phyloP scores from a whole-genome alignment of 2,329 filamentous ascomycete species.

The Penicillium thymicola region DNA sequence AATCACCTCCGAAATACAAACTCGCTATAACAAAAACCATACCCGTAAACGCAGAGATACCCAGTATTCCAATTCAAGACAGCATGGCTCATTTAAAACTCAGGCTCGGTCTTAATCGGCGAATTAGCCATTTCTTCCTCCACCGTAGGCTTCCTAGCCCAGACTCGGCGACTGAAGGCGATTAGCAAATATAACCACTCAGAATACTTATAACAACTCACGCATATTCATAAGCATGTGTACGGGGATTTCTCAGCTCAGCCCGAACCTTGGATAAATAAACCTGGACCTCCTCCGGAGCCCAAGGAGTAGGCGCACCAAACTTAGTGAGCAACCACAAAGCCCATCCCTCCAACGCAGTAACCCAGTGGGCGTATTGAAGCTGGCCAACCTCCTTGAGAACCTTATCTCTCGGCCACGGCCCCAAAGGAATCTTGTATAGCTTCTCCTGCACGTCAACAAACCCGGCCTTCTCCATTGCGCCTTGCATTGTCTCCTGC shows the following conservation, averaged over 20 bases:
- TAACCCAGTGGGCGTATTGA: slow-evolving; percentile 24
- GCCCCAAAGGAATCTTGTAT: slow-evolving; percentile 28
- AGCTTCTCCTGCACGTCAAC: slow-evolving; percentile 29
- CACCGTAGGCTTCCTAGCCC: slow-evolving; percentile 3
- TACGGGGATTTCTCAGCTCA: slow-evolving; percentile 2
- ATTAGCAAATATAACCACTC: neutral
- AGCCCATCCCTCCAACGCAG: slow-evolving; percentile 29
- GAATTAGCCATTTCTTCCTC: neutral
- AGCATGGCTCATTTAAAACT: neutral
- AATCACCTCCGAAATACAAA: neutral
- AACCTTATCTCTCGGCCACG: slow-evolving; percentile 29
- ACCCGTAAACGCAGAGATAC: neutral
- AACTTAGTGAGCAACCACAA: slow-evolving; percentile 29
- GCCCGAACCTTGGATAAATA: neutral
- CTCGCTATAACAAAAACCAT: neutral
- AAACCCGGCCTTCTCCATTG: slow-evolving; percentile 32
- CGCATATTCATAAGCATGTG: slow-evolving; percentile 1
- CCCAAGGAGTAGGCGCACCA: slow-evolving; percentile 22
- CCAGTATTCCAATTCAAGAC: neutral
- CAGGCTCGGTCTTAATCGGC: neutral
- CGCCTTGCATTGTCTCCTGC: slow-evolving; percentile 23
- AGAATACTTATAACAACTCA: neutral
- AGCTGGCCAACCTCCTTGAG: slow-evolving; percentile 43
- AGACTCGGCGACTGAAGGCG: neutral
- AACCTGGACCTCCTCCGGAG: slow-evolving; percentile 18